These are phyloP conservation scores for Oleoguttula mirabilis DNA, from an alignment of 495 filamentous ascomycete species.

Conservation along the genomic window DNA sequence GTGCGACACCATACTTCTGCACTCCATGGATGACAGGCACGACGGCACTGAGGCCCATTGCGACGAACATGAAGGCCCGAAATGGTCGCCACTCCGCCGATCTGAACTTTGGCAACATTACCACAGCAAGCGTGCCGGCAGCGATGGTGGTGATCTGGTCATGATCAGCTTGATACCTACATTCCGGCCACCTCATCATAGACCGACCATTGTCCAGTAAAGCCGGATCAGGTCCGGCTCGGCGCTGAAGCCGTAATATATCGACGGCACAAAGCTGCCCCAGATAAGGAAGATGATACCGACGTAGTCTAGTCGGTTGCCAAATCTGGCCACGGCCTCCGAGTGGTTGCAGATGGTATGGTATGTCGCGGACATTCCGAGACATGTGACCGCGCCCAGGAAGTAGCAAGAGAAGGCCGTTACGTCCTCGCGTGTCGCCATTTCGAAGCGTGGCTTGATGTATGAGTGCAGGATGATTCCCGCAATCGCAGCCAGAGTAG, in stretches of 20 bases:
- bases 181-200: background rate
- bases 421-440: conserved; percentile 52
- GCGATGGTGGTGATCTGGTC: conserved; percentile 64
- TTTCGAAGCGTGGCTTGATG: conserved; percentile 53
- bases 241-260: conserved; percentile 81
- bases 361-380: conserved; percentile 77
- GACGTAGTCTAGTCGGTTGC: conserved; percentile 75
- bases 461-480: conserved; percentile 35
- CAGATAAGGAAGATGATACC: conserved; percentile 84
- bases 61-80: conserved; percentile 82
- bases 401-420: conserved; percentile 71
- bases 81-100: conserved; percentile 73
- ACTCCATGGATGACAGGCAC: conserved; percentile 71
- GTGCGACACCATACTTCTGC: conserved; percentile 42
- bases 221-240: conserved; percentile 44
- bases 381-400: conserved; percentile 56
- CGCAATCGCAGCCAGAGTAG: conserved; percentile 36
- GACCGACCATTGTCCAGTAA: conserved; percentile 63
- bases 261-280: conserved; percentile 71
- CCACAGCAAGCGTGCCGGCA: conserved; percentile 59
- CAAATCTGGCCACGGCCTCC: conserved; percentile 41
- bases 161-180: background rate
- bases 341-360: conserved; percentile 62
- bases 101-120: conserved; percentile 66
- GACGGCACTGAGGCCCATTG: conserved; percentile 72